Percentiles rank a stretch among this genome's conserved stretches.
phyloP scores from a whole-genome alignment of 345 rosid species.

The Kandelia obovata region DNA sequence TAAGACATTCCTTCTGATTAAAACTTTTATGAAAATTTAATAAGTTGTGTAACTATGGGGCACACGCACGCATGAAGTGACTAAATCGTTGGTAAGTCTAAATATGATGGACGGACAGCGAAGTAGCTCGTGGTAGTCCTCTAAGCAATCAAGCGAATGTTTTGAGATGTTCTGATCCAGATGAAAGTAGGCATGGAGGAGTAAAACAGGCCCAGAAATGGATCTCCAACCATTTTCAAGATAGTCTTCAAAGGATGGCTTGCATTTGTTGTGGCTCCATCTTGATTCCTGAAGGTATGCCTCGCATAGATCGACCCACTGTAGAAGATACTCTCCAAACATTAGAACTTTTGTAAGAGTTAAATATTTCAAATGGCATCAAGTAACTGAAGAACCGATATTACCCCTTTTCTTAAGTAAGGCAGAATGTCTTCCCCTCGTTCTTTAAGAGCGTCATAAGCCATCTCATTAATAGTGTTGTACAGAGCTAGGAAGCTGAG shows the following conservation, averaged over 20 bases:
- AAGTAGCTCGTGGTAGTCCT: constrained; percentile 27
- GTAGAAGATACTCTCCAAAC: neutral
- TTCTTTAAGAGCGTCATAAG: constrained; percentile 37
- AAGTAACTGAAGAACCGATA: neutral
- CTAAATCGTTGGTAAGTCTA: constrained; percentile 40
- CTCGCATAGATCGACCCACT: constrained; percentile 48
- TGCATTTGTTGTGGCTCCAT: constrained; percentile 23
- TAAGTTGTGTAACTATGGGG: too few species aligned
- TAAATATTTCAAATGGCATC: neutral
- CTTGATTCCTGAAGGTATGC: constrained; percentile 42
- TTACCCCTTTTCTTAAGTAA: constrained; percentile 4
- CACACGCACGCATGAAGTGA: constrained; percentile 39
- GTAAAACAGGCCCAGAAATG: constrained; percentile 23
- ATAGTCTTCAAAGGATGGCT: constrained; percentile 42
- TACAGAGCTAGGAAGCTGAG: constrained; percentile 37
- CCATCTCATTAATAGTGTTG: constrained; percentile 43
- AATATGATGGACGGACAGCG: constrained; percentile 35
- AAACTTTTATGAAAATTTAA: neutral
- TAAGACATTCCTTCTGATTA: neutral
- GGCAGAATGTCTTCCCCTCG: constrained; percentile 7
- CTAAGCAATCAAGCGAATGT: constrained; percentile 20
- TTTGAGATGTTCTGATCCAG: constrained; percentile 1
- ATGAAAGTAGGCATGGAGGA: constrained; percentile 29
- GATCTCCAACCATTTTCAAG: constrained; percentile 34
- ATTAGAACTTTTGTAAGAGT: neutral